Base-by-base conservation (phyloP, 441 rosid genomes). In the Corymbia citriodora region DNA sequence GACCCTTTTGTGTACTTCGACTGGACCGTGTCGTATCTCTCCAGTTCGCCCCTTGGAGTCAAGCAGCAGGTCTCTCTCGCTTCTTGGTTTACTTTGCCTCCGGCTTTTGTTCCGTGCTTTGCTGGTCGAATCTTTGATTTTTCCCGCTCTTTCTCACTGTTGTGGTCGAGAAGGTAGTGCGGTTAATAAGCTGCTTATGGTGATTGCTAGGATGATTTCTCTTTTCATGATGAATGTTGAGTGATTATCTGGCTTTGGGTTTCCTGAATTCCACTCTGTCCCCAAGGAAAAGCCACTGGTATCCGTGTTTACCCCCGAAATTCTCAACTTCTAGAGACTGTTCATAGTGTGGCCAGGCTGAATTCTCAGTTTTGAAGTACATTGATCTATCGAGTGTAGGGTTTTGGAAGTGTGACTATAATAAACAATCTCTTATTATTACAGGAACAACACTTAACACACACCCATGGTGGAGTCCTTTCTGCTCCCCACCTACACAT, bases 1-100 rank as follows among this genome's bases (percentile, higher is more conserved):
- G 99, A 97, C 92, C 99, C 99, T 90, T 96, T 93, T 91, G 94
- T 94, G 89, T 96, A 93, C 95, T 96, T 91, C 90, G 99, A 97
- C 87, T 97, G 99, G 99, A 97, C 97, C 45, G 96, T 97, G 92
- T 96, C 99, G 82, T 97, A 96, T 91, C 91, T 96, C 91, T 86
- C 95, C 31, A 93, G 93, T 89, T 95, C 96, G 52, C 98, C 98
- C 25, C 96, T 97, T 90, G 97, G 97, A 45, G 91, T 89, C 88
- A 96, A 95, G 87, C 99, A 97, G 54, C 96, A 96, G 98, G 99
- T 97, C 86, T 85, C 55, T 53, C 52, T n/a, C 57, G 11, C 31
- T 59, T n/a, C 65, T 50, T 52, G n/a, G n/a, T 59, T 79, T 45
- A 3, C 23, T 59, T 82, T 9, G 27, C n/a, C 65, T 61, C 54